Evolutionary conservation across 176 grass and related monocot genomes (phyloP).

Genomic region (Tillandsia leiboldiana): DNA sequence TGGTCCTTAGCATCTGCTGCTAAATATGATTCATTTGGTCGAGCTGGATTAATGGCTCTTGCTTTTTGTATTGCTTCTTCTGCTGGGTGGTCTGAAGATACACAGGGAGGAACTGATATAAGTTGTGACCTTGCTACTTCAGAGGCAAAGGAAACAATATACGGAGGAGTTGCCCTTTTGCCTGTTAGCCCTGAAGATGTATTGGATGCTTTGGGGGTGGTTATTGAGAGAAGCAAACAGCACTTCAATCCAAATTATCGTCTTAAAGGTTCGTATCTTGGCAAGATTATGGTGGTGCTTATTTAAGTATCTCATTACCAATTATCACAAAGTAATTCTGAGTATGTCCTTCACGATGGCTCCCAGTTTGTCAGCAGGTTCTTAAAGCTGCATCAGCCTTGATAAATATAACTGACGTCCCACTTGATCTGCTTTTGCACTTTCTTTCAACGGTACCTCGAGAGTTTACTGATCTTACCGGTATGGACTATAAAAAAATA

Average conservation of each 20-base stretch:
- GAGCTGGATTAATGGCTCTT: slow-evolving; percentile 90
- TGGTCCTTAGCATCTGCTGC: slow-evolving; percentile 64
- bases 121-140: slow-evolving; percentile 20
- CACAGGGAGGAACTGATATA: slow-evolving; percentile 19
- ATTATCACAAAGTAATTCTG: background rate
- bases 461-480: slow-evolving; percentile 77
- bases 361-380: slow-evolving; percentile 77
- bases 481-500: slow-evolving; percentile 25
- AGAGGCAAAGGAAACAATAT: slow-evolving; percentile 27
- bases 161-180: slow-evolving; percentile 20
- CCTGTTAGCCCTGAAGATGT: slow-evolving; percentile 39
- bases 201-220: slow-evolving; percentile 62
- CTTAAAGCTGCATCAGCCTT: slow-evolving; percentile 56
- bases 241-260: slow-evolving; percentile 98
- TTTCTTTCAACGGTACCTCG: slow-evolving; percentile 86
- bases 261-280: slow-evolving; percentile 48
- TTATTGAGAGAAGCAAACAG: slow-evolving; percentile 91
- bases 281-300: background rate
- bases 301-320: background rate
- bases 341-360: background rate
- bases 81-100: slow-evolving; percentile 33
- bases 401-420: slow-evolving; percentile 55
- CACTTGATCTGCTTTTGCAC: slow-evolving; percentile 61
- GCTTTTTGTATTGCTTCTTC: slow-evolving; percentile 72
- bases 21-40: slow-evolving; percentile 75